phyloP scores from a whole-genome alignment of 2,329 filamentous ascomycete genomes.

The Periconia digitata region DNA sequence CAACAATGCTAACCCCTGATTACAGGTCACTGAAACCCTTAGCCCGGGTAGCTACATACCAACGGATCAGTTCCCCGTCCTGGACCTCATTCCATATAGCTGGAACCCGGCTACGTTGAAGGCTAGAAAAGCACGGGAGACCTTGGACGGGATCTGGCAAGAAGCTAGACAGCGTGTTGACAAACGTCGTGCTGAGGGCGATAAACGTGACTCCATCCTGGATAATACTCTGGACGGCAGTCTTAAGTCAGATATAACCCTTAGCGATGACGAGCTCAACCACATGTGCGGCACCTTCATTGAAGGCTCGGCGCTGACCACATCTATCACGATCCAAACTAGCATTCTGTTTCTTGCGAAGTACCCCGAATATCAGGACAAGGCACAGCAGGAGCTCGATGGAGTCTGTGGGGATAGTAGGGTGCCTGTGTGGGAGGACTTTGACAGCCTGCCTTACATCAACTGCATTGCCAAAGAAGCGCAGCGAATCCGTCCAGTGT shows the following conservation, averaged over 20 bases:
- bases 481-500: constrained; percentile 28
- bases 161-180: constrained; percentile 18
- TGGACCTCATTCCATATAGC: constrained; percentile 21
- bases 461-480: constrained; percentile 35
- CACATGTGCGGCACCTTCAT: constrained; percentile 17
- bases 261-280: constrained; percentile 8
- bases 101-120: constrained; percentile 15
- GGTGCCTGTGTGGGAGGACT: constrained; percentile 24
- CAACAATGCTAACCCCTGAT: too few relatives aligned
- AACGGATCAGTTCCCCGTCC: constrained; percentile 24
- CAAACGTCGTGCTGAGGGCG: constrained; percentile 17
- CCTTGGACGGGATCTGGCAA: constrained; percentile 16
- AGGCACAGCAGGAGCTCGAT: constrained; percentile 23
- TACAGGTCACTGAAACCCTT: constrained; percentile 15
- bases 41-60: constrained; percentile 25
- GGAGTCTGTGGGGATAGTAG: constrained; percentile 17
- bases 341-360: constrained; percentile 24
- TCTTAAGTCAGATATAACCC: constrained; percentile 12
- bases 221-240: constrained; percentile 24
- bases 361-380: constrained; percentile 22
- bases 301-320: constrained; percentile 25
- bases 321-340: constrained; percentile 16
- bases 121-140: constrained; percentile 14
- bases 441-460: constrained; percentile 26
- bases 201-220: constrained; percentile 25